These are phyloP conservation scores for Fusarium sp. DNA, from an alignment of 2,329 filamentous ascomycete genomes.

Conservation along the genomic window DNA sequence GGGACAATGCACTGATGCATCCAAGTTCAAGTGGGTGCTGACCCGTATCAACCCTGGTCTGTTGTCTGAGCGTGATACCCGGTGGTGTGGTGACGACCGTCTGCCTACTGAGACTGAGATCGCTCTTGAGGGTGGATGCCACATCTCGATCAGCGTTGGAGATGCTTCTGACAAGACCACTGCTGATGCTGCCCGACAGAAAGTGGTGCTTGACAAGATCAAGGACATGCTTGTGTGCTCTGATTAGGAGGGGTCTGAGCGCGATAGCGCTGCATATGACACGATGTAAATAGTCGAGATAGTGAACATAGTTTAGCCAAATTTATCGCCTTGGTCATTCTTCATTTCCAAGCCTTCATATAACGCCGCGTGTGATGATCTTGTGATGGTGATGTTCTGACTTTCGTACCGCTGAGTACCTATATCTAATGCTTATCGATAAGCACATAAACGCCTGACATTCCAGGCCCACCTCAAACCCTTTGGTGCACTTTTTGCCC, in stretches of 20 bases:
- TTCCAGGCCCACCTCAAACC: slow-evolving; percentile 33
- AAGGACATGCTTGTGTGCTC: slow-evolving; percentile 45
- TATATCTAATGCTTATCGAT: slow-evolving; percentile 37
- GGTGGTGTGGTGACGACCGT: slow-evolving; percentile 62
- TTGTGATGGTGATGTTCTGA: not conserved
- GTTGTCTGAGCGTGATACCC: slow-evolving; percentile 62
- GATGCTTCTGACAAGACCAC: slow-evolving; percentile 69
- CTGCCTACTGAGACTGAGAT: slow-evolving; percentile 69
- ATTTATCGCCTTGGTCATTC: not conserved
- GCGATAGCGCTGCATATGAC: not conserved
- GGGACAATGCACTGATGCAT: slow-evolving; percentile 58
- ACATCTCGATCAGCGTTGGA: slow-evolving; percentile 70
- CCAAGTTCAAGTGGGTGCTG: slow-evolving; percentile 70
- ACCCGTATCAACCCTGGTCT: slow-evolving; percentile 67
- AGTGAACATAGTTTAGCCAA: not conserved
- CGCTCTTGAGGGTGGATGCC: slow-evolving; percentile 62
- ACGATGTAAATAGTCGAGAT: not conserved
- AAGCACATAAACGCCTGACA: slow-evolving; percentile 35
- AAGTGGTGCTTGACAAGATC: slow-evolving; percentile 46
- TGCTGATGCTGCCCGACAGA: slow-evolving; percentile 44
- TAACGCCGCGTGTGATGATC: not conserved
- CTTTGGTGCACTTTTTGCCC: slow-evolving; percentile 41
- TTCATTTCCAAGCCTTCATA: not conserved
- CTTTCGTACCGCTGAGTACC: not conserved
- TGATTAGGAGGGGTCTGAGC: slow-evolving; percentile 1